These are phyloP conservation scores for Solanum microdontum DNA, from an alignment of 257 asterid genomes.

Conservation along the genomic window DNA sequence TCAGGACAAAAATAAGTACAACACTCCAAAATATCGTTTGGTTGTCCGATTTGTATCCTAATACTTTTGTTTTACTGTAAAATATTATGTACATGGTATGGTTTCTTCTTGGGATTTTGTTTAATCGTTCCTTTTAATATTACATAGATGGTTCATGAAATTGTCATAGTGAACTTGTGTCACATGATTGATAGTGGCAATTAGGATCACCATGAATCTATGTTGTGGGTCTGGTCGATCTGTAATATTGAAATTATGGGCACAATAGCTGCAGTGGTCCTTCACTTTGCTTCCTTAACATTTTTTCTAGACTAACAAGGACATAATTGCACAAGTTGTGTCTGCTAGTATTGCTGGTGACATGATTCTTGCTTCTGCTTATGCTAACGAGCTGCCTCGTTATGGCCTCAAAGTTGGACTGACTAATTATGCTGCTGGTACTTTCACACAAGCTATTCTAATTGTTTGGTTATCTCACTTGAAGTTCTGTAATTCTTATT, in stretches of 20 bases:
- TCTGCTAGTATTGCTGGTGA: constrained; percentile 74
- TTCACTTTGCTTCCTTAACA: constrained; percentile 19
- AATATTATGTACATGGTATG: background rate
- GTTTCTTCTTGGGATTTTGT: background rate
- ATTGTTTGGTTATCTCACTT: background rate
- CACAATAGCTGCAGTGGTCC: background rate
- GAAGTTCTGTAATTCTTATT: background rate
- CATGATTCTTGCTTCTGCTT: constrained; percentile 47
- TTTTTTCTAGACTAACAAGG: constrained; percentile 41
- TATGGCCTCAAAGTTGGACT: constrained; percentile 61
- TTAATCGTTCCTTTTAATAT: background rate
- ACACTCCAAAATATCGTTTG: constrained; percentile 63
- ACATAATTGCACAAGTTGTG: constrained; percentile 49
- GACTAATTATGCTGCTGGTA: constrained; percentile 67
- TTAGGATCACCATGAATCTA: background rate
- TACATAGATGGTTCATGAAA: background rate
- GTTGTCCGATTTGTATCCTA: constrained; percentile 70
- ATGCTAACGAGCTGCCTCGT: constrained; percentile 55
- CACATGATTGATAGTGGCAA: background rate
- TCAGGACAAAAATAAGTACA: constrained; percentile 66
- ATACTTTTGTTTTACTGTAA: background rate
- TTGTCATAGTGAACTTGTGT: background rate
- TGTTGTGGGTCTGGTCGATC: background rate
- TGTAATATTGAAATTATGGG: background rate
- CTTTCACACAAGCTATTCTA: background rate